Evolutionary conservation across 192 early-diverging fungal species (phyloP).

Genomic region (Entomortierella parvispora): DNA sequence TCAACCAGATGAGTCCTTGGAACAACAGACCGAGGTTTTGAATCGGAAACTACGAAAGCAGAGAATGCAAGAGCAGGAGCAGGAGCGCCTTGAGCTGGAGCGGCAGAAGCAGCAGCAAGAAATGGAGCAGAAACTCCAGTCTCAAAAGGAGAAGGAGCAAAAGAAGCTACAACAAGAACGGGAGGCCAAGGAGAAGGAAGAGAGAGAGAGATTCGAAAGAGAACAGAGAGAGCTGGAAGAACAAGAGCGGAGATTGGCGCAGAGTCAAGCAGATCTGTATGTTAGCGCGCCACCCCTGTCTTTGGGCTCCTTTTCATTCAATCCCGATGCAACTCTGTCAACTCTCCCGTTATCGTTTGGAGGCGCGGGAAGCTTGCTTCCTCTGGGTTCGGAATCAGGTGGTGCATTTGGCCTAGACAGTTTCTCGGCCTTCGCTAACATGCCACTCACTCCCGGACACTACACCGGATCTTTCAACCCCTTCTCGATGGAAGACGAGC

Average conservation of each 20-base stretch:
- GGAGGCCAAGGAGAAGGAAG: constrained; percentile 1
- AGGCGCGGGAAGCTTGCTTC: background rate
- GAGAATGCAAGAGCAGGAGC: constrained; percentile 21
- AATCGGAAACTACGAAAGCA: constrained; percentile 33
- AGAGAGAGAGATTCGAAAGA: background rate
- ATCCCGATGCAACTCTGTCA: constrained; percentile 36
- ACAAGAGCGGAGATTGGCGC: constrained; percentile 19
- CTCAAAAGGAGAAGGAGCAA: constrained; percentile 27
- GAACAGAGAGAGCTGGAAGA: constrained; percentile 24
- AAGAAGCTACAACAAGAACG: constrained; percentile 6
- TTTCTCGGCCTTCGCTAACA: constrained; percentile 39
- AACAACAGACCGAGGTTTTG: constrained; percentile 12
- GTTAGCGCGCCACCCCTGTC: constrained; percentile 26
- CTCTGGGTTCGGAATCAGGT: constrained; percentile 19
- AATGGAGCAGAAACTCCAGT: constrained; percentile 27
- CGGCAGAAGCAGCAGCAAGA: constrained; percentile 22
- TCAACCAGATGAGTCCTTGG: constrained; percentile 22
- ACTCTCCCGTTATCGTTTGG: constrained; percentile 25
- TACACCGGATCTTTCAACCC: constrained; percentile 62
- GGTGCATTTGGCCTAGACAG: constrained; percentile 46
- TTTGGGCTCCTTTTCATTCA: constrained; percentile 44
- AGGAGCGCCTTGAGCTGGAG: constrained; percentile 19
- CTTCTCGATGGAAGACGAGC: constrained; percentile 57
- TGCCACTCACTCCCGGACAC: constrained; percentile 40
- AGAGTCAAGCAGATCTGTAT: constrained; percentile 30